Base-by-base conservation (phyloP, 2,329 filamentous ascomycete genomes). In the Xylaria sp. region DNA sequence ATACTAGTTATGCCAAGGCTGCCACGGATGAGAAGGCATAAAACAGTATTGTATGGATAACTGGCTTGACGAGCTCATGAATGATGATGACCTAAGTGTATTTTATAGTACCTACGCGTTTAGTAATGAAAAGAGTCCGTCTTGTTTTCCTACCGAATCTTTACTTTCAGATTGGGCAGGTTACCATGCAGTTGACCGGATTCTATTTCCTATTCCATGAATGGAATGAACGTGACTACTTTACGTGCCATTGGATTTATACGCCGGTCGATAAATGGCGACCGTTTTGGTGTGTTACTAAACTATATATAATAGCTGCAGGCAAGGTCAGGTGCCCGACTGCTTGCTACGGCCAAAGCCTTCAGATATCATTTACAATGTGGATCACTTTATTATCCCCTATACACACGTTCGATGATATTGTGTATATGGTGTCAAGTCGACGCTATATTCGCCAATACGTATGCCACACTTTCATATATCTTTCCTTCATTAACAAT, bases 81-180 rank as follows among this genome's bases (percentile, higher is more conserved):
- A 69, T 63, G 59, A 60, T 65, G 40, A 75, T 61, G 72, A 75
- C 55, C 64, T 60, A 32, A 21, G 35, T 68, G 57, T 70, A 65
- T 65, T 60, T 37, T 54, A 66, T 66, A 21, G 21, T 29, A 29
- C 57, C 21, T 3, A 8, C 40, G 8, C 40, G 35, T 40, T 27
- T 13, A 6, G 64, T 3, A 57, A 53, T 13, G 35, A 57, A 61
- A 68, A 54, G 37, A 32, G 40, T n/a, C 29, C 21, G 42, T 60
- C 35, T 32, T 12, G 27, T 37, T 37, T 65, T 21, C 21, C 27
- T 16, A 25, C 13, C 44, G 4, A 0, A 35, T 32, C 23, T 29
- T 12, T 1, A 23, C 23, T 57, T n/a, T n/a, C 10, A 18, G 21
- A 32, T 23, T 2, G 5, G 37, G 23, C 55, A n/a, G 25, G 9